These are phyloP conservation scores for Lactifluus volemus DNA, from an alignment of 768 basidiomycete species.

Conservation along the genomic window DNA sequence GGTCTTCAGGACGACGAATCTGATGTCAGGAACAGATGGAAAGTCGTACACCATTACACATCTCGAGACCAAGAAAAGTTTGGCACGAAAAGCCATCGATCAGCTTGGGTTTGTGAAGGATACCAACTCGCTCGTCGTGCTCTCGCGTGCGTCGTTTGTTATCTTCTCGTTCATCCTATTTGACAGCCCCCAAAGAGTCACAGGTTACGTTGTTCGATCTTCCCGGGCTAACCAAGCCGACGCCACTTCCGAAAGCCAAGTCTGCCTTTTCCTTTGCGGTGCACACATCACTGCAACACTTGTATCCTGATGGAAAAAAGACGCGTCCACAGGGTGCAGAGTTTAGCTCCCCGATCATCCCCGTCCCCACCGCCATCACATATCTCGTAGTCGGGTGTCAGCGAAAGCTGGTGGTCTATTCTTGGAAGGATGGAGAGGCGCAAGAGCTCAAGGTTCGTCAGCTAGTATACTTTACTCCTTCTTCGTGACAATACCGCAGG, in stretches of 20 bases:
- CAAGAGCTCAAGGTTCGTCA: constrained; percentile 56
- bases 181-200: constrained; percentile 42
- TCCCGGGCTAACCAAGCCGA: constrained; percentile 61
- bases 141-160: constrained; percentile 54
- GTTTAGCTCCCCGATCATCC: constrained; percentile 26
- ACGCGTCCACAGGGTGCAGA: constrained; percentile 16
- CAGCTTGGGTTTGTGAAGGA: constrained; percentile 82
- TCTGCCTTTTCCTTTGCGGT: constrained; percentile 77
- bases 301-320: constrained; percentile 24
- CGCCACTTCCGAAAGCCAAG: constrained; percentile 67
- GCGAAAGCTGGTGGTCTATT: constrained; percentile 75
- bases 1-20: not conserved
- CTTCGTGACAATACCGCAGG: constrained; percentile 37
- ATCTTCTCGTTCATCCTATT: not conserved
- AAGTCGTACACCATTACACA: constrained; percentile 31
- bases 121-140: constrained; percentile 73
- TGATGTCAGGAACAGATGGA: constrained; percentile 22
- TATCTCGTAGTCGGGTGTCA: constrained; percentile 78
- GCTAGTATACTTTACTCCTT: not conserved
- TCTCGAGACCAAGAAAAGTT: constrained; percentile 56
- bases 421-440: constrained; percentile 78
- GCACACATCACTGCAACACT: constrained; percentile 50
- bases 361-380: constrained; percentile 63
- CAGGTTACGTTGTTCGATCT: constrained; percentile 68
- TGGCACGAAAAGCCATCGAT: constrained; percentile 69